Conservation (phyloP, 1,284 basidiomycete species). For the Ganoderma multipileum region DNA sequence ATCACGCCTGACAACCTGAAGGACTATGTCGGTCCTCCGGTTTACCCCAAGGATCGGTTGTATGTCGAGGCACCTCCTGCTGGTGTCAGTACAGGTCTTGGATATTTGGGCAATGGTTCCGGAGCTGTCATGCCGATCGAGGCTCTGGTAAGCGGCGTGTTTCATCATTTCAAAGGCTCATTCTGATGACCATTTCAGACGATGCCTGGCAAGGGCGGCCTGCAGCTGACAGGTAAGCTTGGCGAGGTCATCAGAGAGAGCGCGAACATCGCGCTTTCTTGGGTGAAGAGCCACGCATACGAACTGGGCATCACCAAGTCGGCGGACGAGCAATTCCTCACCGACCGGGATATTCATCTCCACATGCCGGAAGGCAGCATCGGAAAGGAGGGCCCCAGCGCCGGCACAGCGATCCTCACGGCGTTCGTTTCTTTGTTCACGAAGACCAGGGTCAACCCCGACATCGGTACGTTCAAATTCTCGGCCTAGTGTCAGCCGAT, state of each 20-base stretch:
- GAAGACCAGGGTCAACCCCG: constrained; percentile 81
- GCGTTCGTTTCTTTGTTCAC: constrained; percentile 94
- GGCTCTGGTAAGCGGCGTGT: constrained; percentile 69
- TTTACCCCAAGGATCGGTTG: constrained; percentile 96
- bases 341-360: constrained; percentile 87
- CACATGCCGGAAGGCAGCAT: constrained; percentile 98
- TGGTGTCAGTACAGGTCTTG: constrained; percentile 93
- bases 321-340: constrained; percentile 78
- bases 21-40: constrained; percentile 95
- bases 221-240: constrained; percentile 95
- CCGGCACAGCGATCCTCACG: constrained; percentile 91
- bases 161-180: constrained; percentile 6
- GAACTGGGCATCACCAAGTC: constrained; percentile 86
- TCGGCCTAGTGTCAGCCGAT: background rate
- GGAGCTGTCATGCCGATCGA: constrained; percentile 98
- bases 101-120: constrained; percentile 95
- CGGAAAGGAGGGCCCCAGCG: constrained; percentile 97
- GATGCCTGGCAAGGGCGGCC: constrained; percentile 90
- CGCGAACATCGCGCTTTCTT: constrained; percentile 92
- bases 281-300: constrained; percentile 91
- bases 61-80: constrained; percentile 85
- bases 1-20: constrained; percentile 91
- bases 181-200: constrained; percentile 52
- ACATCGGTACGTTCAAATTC: constrained; percentile 71
- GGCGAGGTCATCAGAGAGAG: constrained; percentile 98